Evolutionary conservation across 805 yeast species (phyloP).

Genomic region (Zygosaccharomyces siamensis): DNA sequence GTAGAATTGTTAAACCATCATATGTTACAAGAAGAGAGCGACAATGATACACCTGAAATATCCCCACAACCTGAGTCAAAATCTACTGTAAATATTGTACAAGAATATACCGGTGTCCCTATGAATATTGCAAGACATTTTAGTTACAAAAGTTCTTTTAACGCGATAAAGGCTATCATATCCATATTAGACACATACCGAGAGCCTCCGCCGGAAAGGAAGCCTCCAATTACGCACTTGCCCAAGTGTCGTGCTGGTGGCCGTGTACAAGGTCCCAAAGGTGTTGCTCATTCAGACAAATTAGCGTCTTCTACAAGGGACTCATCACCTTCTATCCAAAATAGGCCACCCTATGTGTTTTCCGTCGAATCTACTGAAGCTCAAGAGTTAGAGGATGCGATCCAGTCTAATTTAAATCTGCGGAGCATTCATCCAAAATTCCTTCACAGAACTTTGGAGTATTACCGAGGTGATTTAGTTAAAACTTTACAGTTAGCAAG

Average conservation of each 20-base stretch:
- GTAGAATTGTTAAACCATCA: slow-evolving; percentile 20
- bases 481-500: slow-evolving; percentile 38
- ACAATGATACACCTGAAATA: slow-evolving; percentile 14
- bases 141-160: slow-evolving; percentile 30
- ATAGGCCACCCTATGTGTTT: slow-evolving; percentile 4
- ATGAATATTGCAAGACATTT: slow-evolving; percentile 21
- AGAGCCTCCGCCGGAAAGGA: background rate
- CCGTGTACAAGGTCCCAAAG: slow-evolving; percentile 35
- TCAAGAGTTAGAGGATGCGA: slow-evolving; percentile 34
- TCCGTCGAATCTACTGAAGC: slow-evolving; percentile 23
- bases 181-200: slow-evolving; percentile 27
- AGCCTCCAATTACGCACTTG: slow-evolving; percentile 1
- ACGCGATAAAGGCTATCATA: slow-evolving; percentile 35
- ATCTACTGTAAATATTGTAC: slow-evolving; percentile 19
- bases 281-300: slow-evolving; percentile 17
- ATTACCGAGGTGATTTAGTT: slow-evolving; percentile 42
- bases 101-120: slow-evolving; percentile 19
- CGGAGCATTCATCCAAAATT: slow-evolving; percentile 39
- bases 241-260: slow-evolving; percentile 23
- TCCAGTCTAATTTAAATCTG: slow-evolving; percentile 36
- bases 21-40: slow-evolving; percentile 14
- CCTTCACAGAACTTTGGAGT: slow-evolving; percentile 37
- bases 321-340: background rate
- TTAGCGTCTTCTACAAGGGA: background rate
- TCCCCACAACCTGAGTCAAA: slow-evolving; percentile 14